Evolutionary conservation across 176 grass and related monocot species (phyloP), one percentile per base, ranked within the genome.

Genomic region (Hordeum marinum): DNA sequence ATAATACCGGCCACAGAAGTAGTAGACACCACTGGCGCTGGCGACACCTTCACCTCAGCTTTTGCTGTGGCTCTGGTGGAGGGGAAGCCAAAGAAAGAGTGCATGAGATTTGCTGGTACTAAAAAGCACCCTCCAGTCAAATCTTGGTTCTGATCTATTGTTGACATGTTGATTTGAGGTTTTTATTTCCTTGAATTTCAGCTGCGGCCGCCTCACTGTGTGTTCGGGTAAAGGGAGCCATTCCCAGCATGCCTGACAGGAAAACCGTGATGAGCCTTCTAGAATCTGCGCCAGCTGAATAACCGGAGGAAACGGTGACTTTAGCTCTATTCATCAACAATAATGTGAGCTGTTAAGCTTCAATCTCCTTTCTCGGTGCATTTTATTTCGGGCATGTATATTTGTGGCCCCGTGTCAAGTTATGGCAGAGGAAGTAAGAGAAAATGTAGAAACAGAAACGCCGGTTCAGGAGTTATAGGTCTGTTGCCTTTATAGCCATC

Each of bases 41-140:
- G 94, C 55, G 96, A 94, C 76, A 99, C 94, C 65, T 99, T 99
- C 84, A 96, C 96, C 68, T 94, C 96, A 59, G 96, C 96, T 73
- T 99, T 99, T 88, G 87, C 91, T 37, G 96, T 99, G 83, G 90
- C 96, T 76, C 75, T 96, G 50, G 91, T 99, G 24, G 94, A 99
- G 76, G 88, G 90, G 68, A 96, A 92, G 81, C 79, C 96, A 45
- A 92, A 92, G 79, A 65, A 88, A 64, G 88, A 99, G 62, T 99
- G 94, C 88, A 89, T 96, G 88, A 68, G 79, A 96, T 99, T 96
- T 89, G 91, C 94, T 86, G 91, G 94, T 99, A 94, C 69, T 50
- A 68, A 65, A 65, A 58, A 86, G 21, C 57, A 72, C 26, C 6
- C 48, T 35, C 6, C 32, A 27, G 0, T 75, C 37, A 14, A 11